Conservation (phyloP, 495 filamentous ascomycete genomes). For the Corynascus novoguineensis region DNA sequence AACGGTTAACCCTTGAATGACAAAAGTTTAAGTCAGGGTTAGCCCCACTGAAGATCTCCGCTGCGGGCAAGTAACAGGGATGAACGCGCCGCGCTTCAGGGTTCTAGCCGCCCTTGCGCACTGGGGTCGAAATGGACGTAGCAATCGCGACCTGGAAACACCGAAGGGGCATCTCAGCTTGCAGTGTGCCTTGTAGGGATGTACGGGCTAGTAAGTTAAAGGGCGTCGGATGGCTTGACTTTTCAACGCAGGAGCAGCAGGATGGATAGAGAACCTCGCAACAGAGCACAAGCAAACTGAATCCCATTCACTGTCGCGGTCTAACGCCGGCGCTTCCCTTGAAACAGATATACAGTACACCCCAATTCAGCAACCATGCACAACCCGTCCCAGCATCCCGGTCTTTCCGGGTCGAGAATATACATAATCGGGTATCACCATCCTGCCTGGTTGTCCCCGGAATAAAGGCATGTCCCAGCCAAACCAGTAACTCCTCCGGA, state of each 20-base stretch:
- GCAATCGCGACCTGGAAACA: neutral
- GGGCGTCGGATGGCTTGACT: too few species aligned
- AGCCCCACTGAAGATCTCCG: neutral
- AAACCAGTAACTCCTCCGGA: neutral
- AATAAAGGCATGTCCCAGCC: neutral
- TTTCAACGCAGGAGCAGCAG: too few species aligned
- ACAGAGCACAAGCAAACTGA: neutral
- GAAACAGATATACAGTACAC: too few species aligned
- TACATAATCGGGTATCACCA: slow-evolving; percentile 14
- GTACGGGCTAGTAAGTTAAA: too few species aligned
- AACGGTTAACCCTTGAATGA: slow-evolving; percentile 1
- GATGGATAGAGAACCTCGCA: too few species aligned
- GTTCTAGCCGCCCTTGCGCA: neutral
- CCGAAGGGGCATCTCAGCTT: neutral
- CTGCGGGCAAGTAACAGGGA: neutral
- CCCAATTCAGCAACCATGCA: neutral
- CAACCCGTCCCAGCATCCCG: neutral
- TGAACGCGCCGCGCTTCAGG: slow-evolving; percentile 9
- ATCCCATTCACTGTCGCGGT: too few species aligned
- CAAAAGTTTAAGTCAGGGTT: neutral
- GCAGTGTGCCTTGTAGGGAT: neutral
- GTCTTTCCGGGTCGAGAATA: neutral
- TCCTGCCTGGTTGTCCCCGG: slow-evolving; percentile 9
- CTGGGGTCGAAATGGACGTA: neutral
- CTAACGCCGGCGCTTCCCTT: too few species aligned